Base-by-base conservation (phyloP, 73 alveolate species). In the Paramecium tetraurelia region DNA sequence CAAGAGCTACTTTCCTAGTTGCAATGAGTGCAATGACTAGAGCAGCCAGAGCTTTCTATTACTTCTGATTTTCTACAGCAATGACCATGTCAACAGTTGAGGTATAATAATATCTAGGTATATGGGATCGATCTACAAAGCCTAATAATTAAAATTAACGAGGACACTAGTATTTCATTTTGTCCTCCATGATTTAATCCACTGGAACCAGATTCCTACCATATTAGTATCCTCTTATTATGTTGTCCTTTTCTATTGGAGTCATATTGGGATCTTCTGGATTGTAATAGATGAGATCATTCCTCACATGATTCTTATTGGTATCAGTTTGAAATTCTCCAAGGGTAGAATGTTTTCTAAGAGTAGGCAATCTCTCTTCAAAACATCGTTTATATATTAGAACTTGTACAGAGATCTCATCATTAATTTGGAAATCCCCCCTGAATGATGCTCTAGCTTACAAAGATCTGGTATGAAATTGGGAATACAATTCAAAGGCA, bases 181-280 rank as follows among this genome's bases (percentile, higher is more conserved):
- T 92, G 2, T 93, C 95, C 53, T 97, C 99, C 92, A 96, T 95
- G 1, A 94, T 95, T 58, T 89, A 70, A 22, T 96, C 93, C 4
- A 98, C 98, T 6, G 99, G 99, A 41, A 98, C 99, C 2, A 97
- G 83, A 33, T 97, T 92, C 58, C 96, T 94, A 11, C 99, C 99
- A 93, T 98, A 98, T 85, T 94, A 93, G 72, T 94, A 98, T 9
- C 99, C 99, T 83, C 95, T 98, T 5, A 96, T 95, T 16, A 97
- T 94, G 46, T 95, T 92, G 5, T 96, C 98, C 24, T 92, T 92
- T 24, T 93, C 97, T 5, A 97, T 89, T 1, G 97, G 97, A 11
- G 92, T 96, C 93, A 96, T 84, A 7, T 97, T 97, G 0, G 99
- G 99, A 69, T 98, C 99, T 85, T 98, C 99, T 29, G 92, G 87